Base-by-base conservation (phyloP, 2,329 filamentous ascomycete species). In the Basipetospora sp. region DNA sequence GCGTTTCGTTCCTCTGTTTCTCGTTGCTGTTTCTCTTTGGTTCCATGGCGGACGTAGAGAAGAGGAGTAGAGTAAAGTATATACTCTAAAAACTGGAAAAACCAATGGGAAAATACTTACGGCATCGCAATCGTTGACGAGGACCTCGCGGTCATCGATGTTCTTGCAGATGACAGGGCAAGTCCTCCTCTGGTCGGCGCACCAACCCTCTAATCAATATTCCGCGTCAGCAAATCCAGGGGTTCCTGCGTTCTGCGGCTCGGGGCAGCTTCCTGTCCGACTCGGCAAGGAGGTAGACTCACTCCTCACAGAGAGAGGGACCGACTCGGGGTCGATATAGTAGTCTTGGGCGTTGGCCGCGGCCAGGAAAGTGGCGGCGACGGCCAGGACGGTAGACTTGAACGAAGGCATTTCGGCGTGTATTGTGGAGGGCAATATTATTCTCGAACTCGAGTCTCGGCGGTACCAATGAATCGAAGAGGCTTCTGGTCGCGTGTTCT, bases 111-210 rank as follows among this genome's bases (percentile, higher is more conserved):
- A 6, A 16, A 16, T 20, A 39, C 65, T 41, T 68, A 80, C 74
- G 35, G 77, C 49, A 52, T 85, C 68, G 54, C 81, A 88, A 6
- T 65, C 64, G 60, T 88, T 87, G 44, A 63, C 56, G 31, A 63
- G 43, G 20, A 69, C 72, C 31, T 60, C 65, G 53, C 68, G 51
- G 46, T 63, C 55, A 50, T 66, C 55, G 11, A 52, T 53, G 47
- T 85, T 77, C 36, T 72, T 58, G 66, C 81, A 87, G 57, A 87
- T 81, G 45, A 77, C 57, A 10, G 79, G 80, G 59, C 81, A 87
- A 38, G 71, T 67, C 47, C 65, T 63, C 45, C 51, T 61, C 58
- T 86, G 74, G 46, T 67, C 64, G 18, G 54, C 42, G 56, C 81
- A 88, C 81, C 81, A 88, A 9, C 52, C 50, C 42, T 65, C 72